Percentiles rank a stretch among this genome's conserved stretches.
These are phyloP conservation scores for Fusarium illudens DNA, from an alignment of 2,329 filamentous ascomycete genomes.

Conservation along the genomic window DNA sequence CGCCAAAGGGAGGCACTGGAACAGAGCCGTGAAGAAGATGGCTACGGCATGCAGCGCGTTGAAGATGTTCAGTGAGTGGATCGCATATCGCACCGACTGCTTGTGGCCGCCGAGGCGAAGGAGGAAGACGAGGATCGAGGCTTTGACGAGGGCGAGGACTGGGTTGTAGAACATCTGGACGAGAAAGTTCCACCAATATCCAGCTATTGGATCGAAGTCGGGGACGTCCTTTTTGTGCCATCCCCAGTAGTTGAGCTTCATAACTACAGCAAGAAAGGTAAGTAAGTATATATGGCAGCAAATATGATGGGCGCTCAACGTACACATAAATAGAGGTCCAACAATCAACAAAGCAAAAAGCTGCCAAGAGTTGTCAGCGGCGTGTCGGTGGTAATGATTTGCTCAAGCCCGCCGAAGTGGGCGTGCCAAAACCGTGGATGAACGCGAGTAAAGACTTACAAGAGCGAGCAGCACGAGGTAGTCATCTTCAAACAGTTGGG, in stretches of 20 bases:
- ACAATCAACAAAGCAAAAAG: conserved; percentile 30
- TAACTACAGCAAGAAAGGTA: conserved; percentile 10
- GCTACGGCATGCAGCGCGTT: conserved; percentile 43
- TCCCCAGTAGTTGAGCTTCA: conserved; percentile 48
- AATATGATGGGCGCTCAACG: neutral
- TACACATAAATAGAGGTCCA: conserved; percentile 31
- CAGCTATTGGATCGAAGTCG: conserved; percentile 27
- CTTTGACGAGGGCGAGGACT: conserved; percentile 55
- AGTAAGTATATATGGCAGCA: accelerated
- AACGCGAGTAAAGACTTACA: neutral
- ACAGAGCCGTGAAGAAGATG: conserved; percentile 49
- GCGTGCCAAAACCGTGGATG: neutral
- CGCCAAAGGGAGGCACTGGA: conserved; percentile 52
- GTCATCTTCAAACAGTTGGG: conserved; percentile 9
- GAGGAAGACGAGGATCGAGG: conserved; percentile 55
- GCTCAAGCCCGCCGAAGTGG: neutral
- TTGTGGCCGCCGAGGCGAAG: conserved; percentile 54
- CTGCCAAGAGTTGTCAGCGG: conserved; percentile 5
- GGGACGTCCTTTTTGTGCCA: conserved; percentile 38
- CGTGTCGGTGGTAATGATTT: neutral
- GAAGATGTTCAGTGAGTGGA: conserved; percentile 38
- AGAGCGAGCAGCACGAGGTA: conserved; percentile 23
- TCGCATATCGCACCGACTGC: conserved; percentile 25
- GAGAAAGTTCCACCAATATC: conserved; percentile 49
- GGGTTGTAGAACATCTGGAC: conserved; percentile 56